A percentile compares a stretch with the other conserved stretches of the same genome.
Conservation (phyloP, 2,329 filamentous ascomycete genomes). For the Colletotrichum sp. region DNA sequence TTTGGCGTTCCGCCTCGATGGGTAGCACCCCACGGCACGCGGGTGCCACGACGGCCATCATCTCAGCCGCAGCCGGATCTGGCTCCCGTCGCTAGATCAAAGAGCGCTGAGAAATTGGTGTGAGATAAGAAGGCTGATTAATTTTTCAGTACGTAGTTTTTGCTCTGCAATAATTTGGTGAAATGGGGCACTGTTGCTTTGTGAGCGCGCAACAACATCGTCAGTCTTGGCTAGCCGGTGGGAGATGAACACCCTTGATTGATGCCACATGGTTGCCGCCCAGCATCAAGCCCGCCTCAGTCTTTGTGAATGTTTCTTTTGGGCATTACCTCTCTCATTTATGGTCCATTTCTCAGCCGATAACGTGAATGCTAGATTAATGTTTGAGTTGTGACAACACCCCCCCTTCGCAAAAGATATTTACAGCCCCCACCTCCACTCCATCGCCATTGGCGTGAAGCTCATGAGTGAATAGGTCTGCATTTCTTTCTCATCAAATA, state of each 20-base stretch:
- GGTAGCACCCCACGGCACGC: background rate
- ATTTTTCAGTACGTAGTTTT: background rate
- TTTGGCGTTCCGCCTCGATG: background rate
- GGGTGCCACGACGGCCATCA: background rate
- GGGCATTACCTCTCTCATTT: background rate
- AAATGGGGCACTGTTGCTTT: fast-evolving
- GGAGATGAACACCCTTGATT: background rate
- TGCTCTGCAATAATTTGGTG: background rate
- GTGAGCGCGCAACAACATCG: background rate
- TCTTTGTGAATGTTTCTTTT: background rate
- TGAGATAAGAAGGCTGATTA: background rate
- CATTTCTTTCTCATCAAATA: background rate
- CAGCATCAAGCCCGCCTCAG: background rate
- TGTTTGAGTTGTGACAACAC: background rate
- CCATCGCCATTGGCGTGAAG: fast-evolving
- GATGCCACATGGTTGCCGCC: background rate
- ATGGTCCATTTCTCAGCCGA: background rate
- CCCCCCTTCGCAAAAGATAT: background rate
- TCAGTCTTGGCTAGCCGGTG: background rate
- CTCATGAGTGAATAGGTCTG: background rate
- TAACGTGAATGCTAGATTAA: background rate
- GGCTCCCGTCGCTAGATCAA: background rate
- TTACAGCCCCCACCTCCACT: background rate
- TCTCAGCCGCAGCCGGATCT: background rate
- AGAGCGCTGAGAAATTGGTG: background rate